Percentiles rank a stretch among this genome's conserved stretches.
These are phyloP conservation scores for Fusarium musae DNA, from an alignment of 2,329 filamentous ascomycete genomes.

Conservation along the genomic window DNA sequence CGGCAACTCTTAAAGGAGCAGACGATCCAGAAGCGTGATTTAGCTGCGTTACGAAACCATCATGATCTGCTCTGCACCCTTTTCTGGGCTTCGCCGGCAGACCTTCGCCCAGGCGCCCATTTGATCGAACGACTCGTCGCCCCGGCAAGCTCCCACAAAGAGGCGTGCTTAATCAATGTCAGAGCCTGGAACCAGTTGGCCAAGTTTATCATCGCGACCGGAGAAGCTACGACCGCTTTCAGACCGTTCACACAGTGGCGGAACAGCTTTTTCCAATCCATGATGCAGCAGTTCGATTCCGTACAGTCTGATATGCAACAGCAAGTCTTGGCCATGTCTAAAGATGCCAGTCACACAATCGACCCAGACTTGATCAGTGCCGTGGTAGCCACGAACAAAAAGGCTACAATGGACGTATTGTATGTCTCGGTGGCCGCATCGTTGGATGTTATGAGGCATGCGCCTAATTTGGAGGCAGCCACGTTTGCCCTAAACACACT, in stretches of 20 bases:
- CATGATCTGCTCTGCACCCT: conserved; percentile 75
- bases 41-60: conserved; percentile 74
- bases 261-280: conserved; percentile 65
- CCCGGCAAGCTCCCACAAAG: conserved; percentile 71
- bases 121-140: conserved; percentile 69
- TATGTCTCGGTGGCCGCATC: conserved; percentile 60
- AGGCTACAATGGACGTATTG: conserved; percentile 64
- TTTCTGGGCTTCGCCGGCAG: conserved; percentile 70
- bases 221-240: conserved; percentile 61
- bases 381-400: conserved; percentile 64
- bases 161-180: conserved; percentile 72
- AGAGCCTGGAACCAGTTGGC: conserved; percentile 72
- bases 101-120: conserved; percentile 63
- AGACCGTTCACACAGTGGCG: conserved; percentile 61
- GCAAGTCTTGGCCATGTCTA: conserved; percentile 63
- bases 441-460: conserved; percentile 61
- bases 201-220: conserved; percentile 64
- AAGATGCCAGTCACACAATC: conserved; percentile 56
- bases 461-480: conserved; percentile 58
- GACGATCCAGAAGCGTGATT: conserved; percentile 66
- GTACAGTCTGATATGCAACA: conserved; percentile 66
- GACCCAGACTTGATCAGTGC: conserved; percentile 58
- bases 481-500: conserved; percentile 61
- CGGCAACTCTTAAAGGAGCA: conserved; percentile 73
- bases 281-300: conserved; percentile 67